Conservation (phyloP, 2,329 filamentous ascomycete species). For the Aspergillus novoparasiticus region DNA sequence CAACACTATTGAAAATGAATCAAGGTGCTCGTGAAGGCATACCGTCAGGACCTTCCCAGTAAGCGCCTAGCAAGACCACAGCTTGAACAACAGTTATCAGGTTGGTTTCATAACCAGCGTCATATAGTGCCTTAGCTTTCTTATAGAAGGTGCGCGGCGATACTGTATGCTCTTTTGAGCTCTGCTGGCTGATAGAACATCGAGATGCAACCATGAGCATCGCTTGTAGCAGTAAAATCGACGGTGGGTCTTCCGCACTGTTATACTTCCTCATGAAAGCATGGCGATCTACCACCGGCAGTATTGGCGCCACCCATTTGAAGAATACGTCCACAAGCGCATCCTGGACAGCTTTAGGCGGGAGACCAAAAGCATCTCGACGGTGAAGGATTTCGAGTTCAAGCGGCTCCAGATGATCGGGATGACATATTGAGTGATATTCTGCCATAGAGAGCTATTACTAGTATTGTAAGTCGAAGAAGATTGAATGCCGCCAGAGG, state of each 20-base stretch:
- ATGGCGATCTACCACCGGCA: slow-evolving; percentile 15
- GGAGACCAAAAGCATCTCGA: slow-evolving; percentile 16
- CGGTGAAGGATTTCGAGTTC: slow-evolving; percentile 16
- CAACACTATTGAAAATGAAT: neutral
- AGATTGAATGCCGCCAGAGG: neutral
- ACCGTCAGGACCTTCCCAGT: slow-evolving; percentile 21
- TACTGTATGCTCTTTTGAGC: neutral
- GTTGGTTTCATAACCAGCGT: slow-evolving; percentile 15
- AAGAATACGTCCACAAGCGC: slow-evolving; percentile 16
- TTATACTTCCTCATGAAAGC: slow-evolving; percentile 16
- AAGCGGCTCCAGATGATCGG: slow-evolving; percentile 12
- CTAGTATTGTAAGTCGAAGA: neutral
- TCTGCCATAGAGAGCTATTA: slow-evolving; percentile 3
- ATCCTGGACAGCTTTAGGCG: slow-evolving; percentile 6
- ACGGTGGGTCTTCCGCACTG: slow-evolving; percentile 3
- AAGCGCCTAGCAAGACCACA: slow-evolving; percentile 13
- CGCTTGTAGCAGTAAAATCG: slow-evolving; percentile 16
- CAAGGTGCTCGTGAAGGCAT: neutral
- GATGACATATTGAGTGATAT: neutral
- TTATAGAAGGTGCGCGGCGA: slow-evolving; percentile 15
- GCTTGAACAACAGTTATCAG: slow-evolving; percentile 10
- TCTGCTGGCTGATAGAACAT: neutral
- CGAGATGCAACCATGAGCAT: slow-evolving; percentile 17
- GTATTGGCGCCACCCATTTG: slow-evolving; percentile 15
- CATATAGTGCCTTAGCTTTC: slow-evolving; percentile 18